Evolutionary conservation across 2,329 filamentous ascomycete species (phyloP), one percentile per base, ranked within the genome.

Genomic region (Lecanicillium sp.): DNA sequence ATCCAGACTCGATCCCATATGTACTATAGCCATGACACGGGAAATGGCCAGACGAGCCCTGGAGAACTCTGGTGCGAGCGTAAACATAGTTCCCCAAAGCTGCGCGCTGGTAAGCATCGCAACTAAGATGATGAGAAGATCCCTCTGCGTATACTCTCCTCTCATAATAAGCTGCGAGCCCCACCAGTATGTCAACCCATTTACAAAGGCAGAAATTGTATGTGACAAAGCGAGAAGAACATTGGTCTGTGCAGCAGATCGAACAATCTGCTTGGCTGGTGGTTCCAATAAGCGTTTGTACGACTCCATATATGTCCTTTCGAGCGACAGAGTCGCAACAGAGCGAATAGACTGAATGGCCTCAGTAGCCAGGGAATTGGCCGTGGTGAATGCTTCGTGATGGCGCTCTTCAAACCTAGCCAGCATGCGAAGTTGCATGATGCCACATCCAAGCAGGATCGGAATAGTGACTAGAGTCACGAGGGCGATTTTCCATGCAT

Each of bases 401-500:
- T 72, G 68, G 8, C 68, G 37, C 41, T 62, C 58, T 41, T 74
- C 68, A 5, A 66, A 66, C 11, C 62, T 56, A 1, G 62, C 64
- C 7, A 75, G 64, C 4, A 69, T 61, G 4, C 61, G 61, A 7
- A 77, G 58, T 37, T 71, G 65, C 71, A 77, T 72, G 41, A 72
- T 59, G 3, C 74, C 74, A 7, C 70, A 64, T 6, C 68, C 71
- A 0, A 78, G 57, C 1, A 77, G 59, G 14, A 77, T 48, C 0
- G 74, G 74, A 0, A 79, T 67, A 14, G 67, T 56, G 1, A 71
- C 63, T 3, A 79, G 52, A 36, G 69, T 71, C 4, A 78, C 74
- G 4, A 79, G 46, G 0, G 74, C 72, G 33, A 79, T 74, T 45
- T 68, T 72, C 75, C 75, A 79, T 4, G 73, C 74, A 37, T 78